Evolutionary conservation across 2,329 filamentous ascomycete species (phyloP), one percentile per base, ranked within the genome.

Genomic region (Karstenula rhodostoma): DNA sequence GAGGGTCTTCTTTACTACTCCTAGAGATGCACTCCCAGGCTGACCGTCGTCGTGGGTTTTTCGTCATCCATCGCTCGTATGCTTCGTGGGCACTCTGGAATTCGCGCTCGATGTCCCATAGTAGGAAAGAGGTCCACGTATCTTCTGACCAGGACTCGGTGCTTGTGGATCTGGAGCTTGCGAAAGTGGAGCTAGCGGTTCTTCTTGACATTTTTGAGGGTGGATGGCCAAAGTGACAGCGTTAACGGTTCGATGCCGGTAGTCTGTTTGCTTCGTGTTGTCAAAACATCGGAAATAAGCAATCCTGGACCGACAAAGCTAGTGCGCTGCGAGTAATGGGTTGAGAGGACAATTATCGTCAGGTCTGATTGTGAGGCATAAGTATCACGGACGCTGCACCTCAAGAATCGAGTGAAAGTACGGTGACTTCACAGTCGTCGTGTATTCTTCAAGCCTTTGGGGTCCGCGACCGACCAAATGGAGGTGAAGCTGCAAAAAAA

Each of bases 71-170:
- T 63, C 74, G 73, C 57, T 72, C 68, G 59, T 77, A 77, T 13
- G 71, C 67, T 29, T 76, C 72, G 59, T 72, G 61, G 19, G 72
- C 67, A 49, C 73, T 72, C 46, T 74, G 72, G 49, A 77, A 76
- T 47, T 76, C 73, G 57, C 69, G 72, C 25, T 76, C 74, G 47
- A 77, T 75, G 56, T 77, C 74, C 74, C 74, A 77, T 6, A 77
- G 65, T 9, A 70, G 67, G 25, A 76, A 67, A 10, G 68, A 71
- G 13, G 69, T 67, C 56, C 74, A 72, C 25, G 73, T 64, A n/a
- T 71, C 62, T 50, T 73, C 73, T 43, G 71, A 71, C 69, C 69
- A 75, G 8, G 58, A 49, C 12, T 32, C 27, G 47, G 27, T 33
- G 9, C 8, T 19, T 49, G 47, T 49, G 17, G 47, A 49, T 25